These are phyloP conservation scores for Dunaliella sp. DNA, from an alignment of 139 green algal genomes.

Conservation along the genomic window DNA sequence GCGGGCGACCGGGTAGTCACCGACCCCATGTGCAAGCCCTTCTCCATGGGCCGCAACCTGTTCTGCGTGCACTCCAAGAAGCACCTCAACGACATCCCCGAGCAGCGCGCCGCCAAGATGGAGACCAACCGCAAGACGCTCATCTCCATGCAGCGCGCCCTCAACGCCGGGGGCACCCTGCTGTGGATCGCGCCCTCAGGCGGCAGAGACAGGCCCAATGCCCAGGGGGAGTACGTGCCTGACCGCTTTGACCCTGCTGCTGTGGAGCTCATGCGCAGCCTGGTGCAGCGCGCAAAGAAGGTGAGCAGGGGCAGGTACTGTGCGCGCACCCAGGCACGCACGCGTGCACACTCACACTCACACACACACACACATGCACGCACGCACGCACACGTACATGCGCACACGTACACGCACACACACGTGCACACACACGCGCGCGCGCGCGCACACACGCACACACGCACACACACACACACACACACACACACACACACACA, in stretches of 20 bases:
- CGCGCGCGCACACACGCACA: not conserved
- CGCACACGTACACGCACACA: not conserved
- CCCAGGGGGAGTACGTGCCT: conserved; percentile 60
- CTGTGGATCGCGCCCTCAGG: conserved; percentile 92
- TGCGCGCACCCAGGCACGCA: no score
- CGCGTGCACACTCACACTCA: not conserved
- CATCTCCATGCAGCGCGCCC: conserved; percentile 60
- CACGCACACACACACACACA: not conserved
- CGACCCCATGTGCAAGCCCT: conserved; percentile 96
- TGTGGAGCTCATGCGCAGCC: conserved; percentile 89
- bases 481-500: not conserved
- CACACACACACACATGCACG: not conserved
- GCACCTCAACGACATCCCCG: conserved; percentile 91
- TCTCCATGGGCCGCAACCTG: conserved; percentile 99
- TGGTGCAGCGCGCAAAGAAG: conserved; percentile 31
- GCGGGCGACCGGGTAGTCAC: conserved; percentile 91
- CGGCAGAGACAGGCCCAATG: conserved; percentile 80
- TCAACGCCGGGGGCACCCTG: conserved; percentile 77
- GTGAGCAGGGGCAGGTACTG: no score
- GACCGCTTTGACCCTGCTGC: conserved; percentile 81
- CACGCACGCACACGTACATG: not conserved
- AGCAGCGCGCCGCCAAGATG: conserved; percentile 81
- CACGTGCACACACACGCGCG: conserved; percentile 28
- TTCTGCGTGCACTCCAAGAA: conserved; percentile 99
- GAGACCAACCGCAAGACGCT: conserved; percentile 88